Evolutionary conservation across 306 rosid species (phyloP).

Genomic region (Abrus precatorius): DNA sequence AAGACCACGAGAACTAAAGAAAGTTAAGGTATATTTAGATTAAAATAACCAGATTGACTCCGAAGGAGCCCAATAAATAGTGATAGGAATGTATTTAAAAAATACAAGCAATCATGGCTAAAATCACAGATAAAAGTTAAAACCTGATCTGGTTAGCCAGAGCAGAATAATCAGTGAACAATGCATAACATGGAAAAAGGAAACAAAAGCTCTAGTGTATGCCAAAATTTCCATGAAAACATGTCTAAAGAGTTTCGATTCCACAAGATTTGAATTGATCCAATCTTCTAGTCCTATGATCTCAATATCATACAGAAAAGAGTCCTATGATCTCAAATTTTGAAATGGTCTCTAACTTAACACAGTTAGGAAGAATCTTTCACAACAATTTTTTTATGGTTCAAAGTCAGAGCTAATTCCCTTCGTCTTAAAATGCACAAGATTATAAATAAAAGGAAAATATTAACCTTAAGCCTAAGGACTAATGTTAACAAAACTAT

Average conservation of each 20-base stretch:
- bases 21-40: background rate
- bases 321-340: constrained; percentile 5
- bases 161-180: background rate
- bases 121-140: background rate
- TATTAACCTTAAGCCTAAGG: too few species aligned
- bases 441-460: background rate
- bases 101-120: background rate
- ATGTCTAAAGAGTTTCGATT: constrained; percentile 4
- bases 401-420: constrained; percentile 15
- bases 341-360: constrained; percentile 6
- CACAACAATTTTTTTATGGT: background rate
- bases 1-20: background rate
- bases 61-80: background rate
- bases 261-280: background rate
- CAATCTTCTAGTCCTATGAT: background rate
- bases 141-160: background rate
- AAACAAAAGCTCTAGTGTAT: background rate
- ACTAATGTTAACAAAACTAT: too few species aligned
- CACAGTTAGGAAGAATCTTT: background rate
- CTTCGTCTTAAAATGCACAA: background rate
- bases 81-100: background rate
- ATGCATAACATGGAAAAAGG: background rate
- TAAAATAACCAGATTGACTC: background rate
- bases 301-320: constrained; percentile 12
- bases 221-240: background rate